Base-by-base conservation (phyloP, 2,329 filamentous ascomycete species). In the Intubia oerlemansii region DNA sequence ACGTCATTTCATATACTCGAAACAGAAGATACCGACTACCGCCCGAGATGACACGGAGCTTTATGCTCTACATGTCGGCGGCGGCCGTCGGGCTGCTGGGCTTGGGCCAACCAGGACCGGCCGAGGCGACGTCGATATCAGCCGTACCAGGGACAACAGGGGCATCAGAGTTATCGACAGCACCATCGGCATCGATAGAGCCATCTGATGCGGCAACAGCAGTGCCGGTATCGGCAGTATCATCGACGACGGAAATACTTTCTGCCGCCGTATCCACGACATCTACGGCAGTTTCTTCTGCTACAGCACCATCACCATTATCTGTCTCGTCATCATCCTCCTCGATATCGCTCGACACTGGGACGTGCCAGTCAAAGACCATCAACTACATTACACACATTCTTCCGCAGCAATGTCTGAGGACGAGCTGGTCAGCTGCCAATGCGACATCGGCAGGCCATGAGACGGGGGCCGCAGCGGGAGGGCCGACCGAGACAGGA, bases 381-480 rank as follows among this genome's bases (percentile, higher is more conserved):
- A 69, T 80, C 44, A 84, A 85, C 49, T 81, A 84, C 49, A 79
- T 85, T 36, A 84, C 76, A 9, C 74, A 84, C 40, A 69, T 66
- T 2, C 53, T 84, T 22, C 75, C 75, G 9, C 75, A 80, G 45
- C 74, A 77, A 52, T 85, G 78, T 44, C 55, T 80, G 14, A 66
- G 64, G 27, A 69, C 66, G n/a, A 58, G 59, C 23, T 71, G 69
- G 56, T 48, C 56, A 12, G 48, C 43, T 31, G 36, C 42, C 20
- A 36, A 45, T 9, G 34, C 41, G 13, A 36, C 9, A 28, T 33
- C 10, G 26, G 36, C 24, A 29, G 27, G n/a, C n/a, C n/a, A n/a
- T n/a, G 15, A 17, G 8, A 21, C 23, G n/a, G 26, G 8, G n/a
- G 17, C 32, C 6, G 26, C 38, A n/a, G n/a, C 10, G 25, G 34